phyloP scores from a whole-genome alignment of 257 asterid species.

The Fraxinus americana region DNA sequence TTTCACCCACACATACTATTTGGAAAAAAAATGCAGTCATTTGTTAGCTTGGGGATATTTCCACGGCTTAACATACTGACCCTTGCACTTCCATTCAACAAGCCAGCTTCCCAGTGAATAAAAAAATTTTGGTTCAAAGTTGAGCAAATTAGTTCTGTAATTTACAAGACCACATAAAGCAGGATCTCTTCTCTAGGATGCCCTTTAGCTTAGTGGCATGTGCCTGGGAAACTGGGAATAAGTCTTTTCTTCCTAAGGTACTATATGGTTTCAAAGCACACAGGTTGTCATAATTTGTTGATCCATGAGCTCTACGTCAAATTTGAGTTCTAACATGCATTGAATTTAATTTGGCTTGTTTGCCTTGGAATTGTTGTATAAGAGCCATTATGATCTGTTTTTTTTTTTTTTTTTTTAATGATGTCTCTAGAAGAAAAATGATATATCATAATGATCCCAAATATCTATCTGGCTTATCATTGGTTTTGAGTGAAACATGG shows the following conservation, averaged over 20 bases:
- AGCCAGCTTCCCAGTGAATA: background rate
- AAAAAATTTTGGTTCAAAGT: background rate
- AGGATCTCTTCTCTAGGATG: background rate
- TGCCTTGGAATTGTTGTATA: background rate
- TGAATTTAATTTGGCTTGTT: constrained; percentile 3
- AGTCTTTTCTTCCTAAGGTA: background rate
- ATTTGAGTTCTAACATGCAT: background rate
- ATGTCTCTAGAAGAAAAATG: background rate
- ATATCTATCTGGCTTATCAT: background rate
- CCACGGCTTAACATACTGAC: background rate
- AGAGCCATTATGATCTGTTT: background rate
- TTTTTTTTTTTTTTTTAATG: background rate
- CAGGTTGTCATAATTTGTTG: background rate
- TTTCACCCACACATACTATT: background rate
- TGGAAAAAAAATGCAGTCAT: background rate
- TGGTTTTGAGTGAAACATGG: background rate
- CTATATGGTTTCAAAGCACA: background rate
- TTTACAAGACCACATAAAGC: background rate
- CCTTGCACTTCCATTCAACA: background rate
- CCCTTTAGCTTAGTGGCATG: background rate
- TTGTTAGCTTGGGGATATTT: background rate
- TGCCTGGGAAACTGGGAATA: background rate
- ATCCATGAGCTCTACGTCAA: background rate
- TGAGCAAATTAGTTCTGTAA: background rate
- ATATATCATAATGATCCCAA: background rate